These are phyloP conservation scores for Cladosporium sp. DNA, from an alignment of 2,329 filamentous ascomycete species.

Conservation along the genomic window DNA sequence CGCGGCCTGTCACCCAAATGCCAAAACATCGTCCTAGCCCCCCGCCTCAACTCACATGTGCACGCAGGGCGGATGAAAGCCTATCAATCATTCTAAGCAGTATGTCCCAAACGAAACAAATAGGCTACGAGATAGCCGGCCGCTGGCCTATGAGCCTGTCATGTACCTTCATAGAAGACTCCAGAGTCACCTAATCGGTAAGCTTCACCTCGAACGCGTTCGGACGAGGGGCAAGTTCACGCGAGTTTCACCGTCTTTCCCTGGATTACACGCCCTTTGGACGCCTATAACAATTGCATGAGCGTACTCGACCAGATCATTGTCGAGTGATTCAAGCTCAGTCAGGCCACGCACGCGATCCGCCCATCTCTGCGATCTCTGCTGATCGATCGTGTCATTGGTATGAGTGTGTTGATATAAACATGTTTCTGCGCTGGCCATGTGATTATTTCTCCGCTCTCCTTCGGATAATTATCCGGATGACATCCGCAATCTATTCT, in stretches of 20 bases:
- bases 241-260: neutral
- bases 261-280: neutral
- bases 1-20: neutral
- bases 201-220: neutral
- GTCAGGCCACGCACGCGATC: neutral
- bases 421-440: neutral
- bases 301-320: neutral
- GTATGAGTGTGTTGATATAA: neutral
- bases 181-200: neutral
- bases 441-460: neutral
- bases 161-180: neutral
- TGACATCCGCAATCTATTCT: conserved; percentile 1
- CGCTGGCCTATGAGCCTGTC: neutral
- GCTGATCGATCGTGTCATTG: neutral
- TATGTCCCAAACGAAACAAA: neutral
- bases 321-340: neutral
- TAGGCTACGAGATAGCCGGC: neutral
- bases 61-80: neutral
- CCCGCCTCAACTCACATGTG: neutral
- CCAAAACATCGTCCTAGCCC: neutral
- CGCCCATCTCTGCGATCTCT: neutral
- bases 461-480: conserved; percentile 17
- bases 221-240: neutral
- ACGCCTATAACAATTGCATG: neutral
- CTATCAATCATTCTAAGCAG: neutral